Conservation (phyloP, 139 green algal genomes). For the Spirogloea muscicola region DNA sequence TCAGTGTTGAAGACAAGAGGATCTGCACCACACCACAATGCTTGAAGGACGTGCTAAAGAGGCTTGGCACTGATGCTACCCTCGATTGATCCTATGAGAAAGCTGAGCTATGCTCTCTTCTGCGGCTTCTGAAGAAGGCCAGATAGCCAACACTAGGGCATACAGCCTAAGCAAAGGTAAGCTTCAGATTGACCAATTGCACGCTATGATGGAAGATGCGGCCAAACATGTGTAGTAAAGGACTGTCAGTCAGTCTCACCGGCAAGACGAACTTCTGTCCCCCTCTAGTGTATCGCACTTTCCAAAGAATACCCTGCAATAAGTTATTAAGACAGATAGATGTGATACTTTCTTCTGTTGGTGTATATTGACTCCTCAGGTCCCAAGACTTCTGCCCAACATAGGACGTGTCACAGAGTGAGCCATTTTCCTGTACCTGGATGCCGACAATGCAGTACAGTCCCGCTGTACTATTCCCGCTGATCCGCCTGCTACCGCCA, state of each 20-base stretch:
- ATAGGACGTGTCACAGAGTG: too few relatives aligned
- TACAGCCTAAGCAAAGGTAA: too few relatives aligned
- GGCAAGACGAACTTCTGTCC: constrained; percentile 38
- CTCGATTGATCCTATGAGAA: too few relatives aligned
- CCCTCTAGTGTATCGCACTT: constrained; percentile 14
- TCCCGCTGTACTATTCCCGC: constrained; percentile 19
- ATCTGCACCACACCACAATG: background rate
- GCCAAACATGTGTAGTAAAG: background rate
- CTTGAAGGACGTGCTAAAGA: background rate
- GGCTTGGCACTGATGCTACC: too few relatives aligned
- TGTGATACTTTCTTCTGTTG: too few relatives aligned
- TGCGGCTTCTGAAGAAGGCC: too few relatives aligned
- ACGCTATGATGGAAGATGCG: background rate
- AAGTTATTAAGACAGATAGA: too few relatives aligned
- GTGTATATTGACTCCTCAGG: too few relatives aligned
- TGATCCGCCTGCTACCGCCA: constrained; percentile 4
- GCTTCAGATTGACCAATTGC: too few relatives aligned
- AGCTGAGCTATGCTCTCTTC: too few relatives aligned
- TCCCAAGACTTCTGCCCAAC: too few relatives aligned
- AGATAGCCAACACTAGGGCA: background rate
- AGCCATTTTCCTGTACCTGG: too few relatives aligned
- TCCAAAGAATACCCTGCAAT: constrained; percentile 38
- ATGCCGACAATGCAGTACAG: constrained; percentile 20
- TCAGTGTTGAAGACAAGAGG: constrained; percentile 6
- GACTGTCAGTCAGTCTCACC: background rate